These are phyloP conservation scores for Epicoccum sorghinum DNA, from an alignment of 2,329 filamentous ascomycete species.

Conservation along the genomic window DNA sequence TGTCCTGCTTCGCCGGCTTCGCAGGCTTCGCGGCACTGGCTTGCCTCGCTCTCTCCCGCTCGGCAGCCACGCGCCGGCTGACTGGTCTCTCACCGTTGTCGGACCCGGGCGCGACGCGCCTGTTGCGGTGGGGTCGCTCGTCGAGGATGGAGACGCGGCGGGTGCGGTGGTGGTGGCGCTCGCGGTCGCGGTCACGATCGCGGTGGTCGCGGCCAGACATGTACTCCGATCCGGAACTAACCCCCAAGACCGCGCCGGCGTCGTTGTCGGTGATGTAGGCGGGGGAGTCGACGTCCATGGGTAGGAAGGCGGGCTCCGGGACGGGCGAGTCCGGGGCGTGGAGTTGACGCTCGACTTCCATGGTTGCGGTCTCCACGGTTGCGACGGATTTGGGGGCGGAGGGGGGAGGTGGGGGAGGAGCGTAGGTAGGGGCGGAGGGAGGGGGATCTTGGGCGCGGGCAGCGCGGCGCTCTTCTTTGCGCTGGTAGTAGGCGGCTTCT, in stretches of 20 bases:
- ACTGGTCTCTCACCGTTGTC: conserved; percentile 38
- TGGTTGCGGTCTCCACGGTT: conserved; percentile 25
- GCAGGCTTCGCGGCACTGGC: conserved; percentile 20
- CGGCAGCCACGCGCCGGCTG: conserved; percentile 36
- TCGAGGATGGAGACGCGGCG: conserved; percentile 36
- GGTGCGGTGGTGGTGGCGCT: conserved; percentile 26
- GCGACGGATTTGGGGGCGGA: conserved; percentile 9
- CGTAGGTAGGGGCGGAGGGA: conserved; percentile 19
- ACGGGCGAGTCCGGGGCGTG: conserved; percentile 15
- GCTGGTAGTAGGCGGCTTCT: conserved; percentile 40
- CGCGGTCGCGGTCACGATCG: no score
- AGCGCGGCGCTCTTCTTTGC: conserved; percentile 39
- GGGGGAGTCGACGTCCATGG: conserved; percentile 7
- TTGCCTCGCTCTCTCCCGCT: conserved; percentile 12
- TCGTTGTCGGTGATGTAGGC: conserved; percentile 33
- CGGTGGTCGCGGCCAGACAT: conserved; percentile 22
- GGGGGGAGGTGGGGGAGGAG: conserved; percentile 26
- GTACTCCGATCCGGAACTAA: conserved; percentile 37
- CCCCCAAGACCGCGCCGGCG: conserved; percentile 32
- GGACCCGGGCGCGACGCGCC: conserved; percentile 36
- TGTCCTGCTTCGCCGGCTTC: conserved; percentile 32
- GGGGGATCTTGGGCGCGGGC: conserved; percentile 30
- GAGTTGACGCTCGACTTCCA: conserved; percentile 13
- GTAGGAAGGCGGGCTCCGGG: conserved; percentile 7
- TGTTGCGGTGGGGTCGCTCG: conserved; percentile 35